phyloP scores from a whole-genome alignment of 805 yeast species.

The Priceomyces haplophilus region DNA sequence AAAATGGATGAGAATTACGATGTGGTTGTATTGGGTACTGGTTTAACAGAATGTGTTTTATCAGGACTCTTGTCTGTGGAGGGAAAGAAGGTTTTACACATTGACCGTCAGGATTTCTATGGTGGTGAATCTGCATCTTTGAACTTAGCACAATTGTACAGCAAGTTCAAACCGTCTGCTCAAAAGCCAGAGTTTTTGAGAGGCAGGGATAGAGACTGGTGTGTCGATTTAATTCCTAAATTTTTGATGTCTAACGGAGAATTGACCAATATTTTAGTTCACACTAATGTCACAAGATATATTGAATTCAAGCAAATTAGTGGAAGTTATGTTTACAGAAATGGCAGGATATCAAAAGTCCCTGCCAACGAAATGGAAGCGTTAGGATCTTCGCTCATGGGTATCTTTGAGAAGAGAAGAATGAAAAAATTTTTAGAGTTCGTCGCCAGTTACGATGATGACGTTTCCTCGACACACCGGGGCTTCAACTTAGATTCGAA shows the following conservation, averaged over 20 bases:
- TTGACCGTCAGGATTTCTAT: conserved; percentile 93
- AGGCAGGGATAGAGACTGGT: conserved; percentile 97
- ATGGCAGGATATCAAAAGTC: conserved; percentile 89
- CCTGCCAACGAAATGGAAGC: conserved; percentile 94
- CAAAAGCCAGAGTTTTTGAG: conserved; percentile 65
- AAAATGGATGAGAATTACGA: conserved; percentile 94
- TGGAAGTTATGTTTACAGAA: conserved; percentile 92
- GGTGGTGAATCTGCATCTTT: conserved; percentile 92
- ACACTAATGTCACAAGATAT: conserved; percentile 93
- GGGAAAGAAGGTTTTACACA: conserved; percentile 94
- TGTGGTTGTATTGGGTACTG: conserved; percentile 91
- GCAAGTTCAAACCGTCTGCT: conserved; percentile 77
- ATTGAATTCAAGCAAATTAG: conserved; percentile 94
- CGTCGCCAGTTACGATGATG: conserved; percentile 78
- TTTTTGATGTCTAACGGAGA: conserved; percentile 98
- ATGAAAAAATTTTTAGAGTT: conserved; percentile 90
- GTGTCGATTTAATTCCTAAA: conserved; percentile 94
- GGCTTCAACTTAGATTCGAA: conserved; percentile 81
- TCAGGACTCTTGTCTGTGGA: conserved; percentile 95
- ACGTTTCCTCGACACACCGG: conserved; percentile 75
- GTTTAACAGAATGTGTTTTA: conserved; percentile 94
- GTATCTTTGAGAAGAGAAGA: conserved; percentile 91
- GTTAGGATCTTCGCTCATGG: conserved; percentile 86
- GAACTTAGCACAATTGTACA: conserved; percentile 64
- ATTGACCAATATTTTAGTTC: conserved; percentile 89